phyloP scores from a whole-genome alignment of 2,329 filamentous ascomycete genomes.

The Whalleya microplaca region DNA sequence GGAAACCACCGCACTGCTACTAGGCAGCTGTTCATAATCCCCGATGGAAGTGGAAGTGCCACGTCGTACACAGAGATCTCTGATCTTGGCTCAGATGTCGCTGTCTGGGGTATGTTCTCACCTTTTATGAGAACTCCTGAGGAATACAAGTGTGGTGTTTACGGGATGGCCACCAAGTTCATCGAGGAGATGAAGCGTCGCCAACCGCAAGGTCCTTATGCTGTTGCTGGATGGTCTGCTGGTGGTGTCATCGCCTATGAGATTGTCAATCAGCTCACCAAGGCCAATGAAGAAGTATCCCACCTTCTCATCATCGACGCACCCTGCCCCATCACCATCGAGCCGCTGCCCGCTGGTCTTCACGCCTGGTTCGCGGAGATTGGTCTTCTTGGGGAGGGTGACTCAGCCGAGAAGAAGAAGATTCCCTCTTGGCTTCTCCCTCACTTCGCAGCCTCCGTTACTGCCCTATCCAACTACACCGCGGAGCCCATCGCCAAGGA shows the following conservation, averaged over 20 bases:
- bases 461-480: conserved; percentile 70
- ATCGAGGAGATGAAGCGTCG: conserved; percentile 72
- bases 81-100: conserved; percentile 52
- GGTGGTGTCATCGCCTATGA: conserved; percentile 75
- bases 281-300: conserved; percentile 60
- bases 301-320: conserved; percentile 68
- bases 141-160: conserved; percentile 67
- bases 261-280: conserved; percentile 62
- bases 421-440: conserved; percentile 74
- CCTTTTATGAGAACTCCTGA: conserved; percentile 73
- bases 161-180: conserved; percentile 67
- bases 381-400: conserved; percentile 68
- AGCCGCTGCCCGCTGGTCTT: conserved; percentile 67
- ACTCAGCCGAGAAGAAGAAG: conserved; percentile 54
- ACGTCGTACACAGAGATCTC: conserved; percentile 69
- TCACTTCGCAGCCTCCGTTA: conserved; percentile 72
- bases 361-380: conserved; percentile 75
- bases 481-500: conserved; percentile 64
- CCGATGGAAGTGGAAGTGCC: conserved; percentile 61
- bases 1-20: conserved; percentile 54
- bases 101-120: conserved; percentile 66
- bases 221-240: conserved; percentile 75
- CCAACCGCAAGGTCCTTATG: conserved; percentile 70
- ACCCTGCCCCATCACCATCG: conserved; percentile 68
- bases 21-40: conserved; percentile 57